Percentiles rank a stretch among this genome's conserved stretches.
Conservation (phyloP, 306 rosid species). For the Glycine tomentella region DNA sequence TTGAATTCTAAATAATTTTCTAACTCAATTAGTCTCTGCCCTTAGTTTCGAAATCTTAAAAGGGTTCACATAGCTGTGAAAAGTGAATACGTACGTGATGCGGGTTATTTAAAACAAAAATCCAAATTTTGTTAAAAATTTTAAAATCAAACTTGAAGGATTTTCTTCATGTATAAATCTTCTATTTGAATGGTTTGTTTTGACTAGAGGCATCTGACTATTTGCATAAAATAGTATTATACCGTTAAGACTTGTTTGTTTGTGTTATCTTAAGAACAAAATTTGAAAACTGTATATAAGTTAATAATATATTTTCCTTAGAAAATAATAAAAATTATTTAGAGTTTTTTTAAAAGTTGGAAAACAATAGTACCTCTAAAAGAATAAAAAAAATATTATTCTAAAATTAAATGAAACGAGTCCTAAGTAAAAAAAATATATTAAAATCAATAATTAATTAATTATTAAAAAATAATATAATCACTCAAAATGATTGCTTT, state of each 20-base stretch:
- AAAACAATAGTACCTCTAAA: background rate
- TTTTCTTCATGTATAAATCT: background rate
- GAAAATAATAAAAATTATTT: too few relatives aligned
- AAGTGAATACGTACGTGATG: background rate
- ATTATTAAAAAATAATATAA: background rate
- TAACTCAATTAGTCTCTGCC: too few relatives aligned
- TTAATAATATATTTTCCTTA: too few relatives aligned
- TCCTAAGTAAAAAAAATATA: background rate
- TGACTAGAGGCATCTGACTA: background rate
- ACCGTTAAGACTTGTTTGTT: background rate
- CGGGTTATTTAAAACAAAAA: background rate
- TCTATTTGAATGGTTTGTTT: background rate
- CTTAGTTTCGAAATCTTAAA: too few relatives aligned
- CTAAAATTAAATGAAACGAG: too few relatives aligned
- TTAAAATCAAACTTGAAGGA: background rate
- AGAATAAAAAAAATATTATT: background rate
- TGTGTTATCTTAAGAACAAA: background rate
- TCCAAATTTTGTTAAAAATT: background rate
- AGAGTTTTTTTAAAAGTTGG: background rate
- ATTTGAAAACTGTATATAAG: background rate
- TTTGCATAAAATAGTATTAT: background rate
- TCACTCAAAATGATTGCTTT: background rate
- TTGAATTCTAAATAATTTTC: too few relatives aligned
- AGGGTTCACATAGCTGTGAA: background rate
- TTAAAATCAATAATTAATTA: too few relatives aligned